phyloP scores from a whole-genome alignment of 208 protist genomes.

The Trypanosoma theileri region DNA sequence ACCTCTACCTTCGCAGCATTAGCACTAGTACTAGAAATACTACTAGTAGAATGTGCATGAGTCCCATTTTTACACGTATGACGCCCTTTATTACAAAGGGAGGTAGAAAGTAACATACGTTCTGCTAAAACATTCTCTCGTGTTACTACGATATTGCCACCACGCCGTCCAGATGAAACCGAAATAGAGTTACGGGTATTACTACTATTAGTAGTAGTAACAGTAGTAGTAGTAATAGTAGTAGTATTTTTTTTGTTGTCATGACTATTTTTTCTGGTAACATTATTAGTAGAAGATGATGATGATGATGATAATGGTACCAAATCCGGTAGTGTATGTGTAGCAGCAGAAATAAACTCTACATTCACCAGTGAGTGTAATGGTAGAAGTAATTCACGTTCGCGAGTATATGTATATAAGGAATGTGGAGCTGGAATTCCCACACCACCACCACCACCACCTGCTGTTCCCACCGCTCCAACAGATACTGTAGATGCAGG shows the following conservation, averaged over 20 bases:
- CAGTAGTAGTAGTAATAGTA: no score
- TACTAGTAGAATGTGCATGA: background rate
- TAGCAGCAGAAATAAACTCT: conserved; percentile 82
- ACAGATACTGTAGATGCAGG: no score
- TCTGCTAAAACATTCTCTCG: conserved; percentile 15
- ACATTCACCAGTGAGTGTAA: conserved; percentile 72
- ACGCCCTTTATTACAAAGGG: background rate
- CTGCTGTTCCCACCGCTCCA: background rate
- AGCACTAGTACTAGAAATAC: background rate
- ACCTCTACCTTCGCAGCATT: background rate
- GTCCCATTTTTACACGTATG: background rate
- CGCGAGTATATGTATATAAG: conserved; percentile 23
- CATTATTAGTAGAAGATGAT: background rate
- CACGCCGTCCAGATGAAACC: no score
- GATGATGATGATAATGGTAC: background rate
- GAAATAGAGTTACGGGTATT: no score
- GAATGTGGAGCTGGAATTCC: background rate
- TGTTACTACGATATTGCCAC: background rate
- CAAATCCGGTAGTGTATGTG: conserved; percentile 29
- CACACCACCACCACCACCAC: background rate
- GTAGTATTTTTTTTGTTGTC: background rate
- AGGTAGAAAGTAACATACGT: conserved; percentile 4
- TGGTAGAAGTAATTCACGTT: conserved; percentile 48
- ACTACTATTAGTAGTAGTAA: no score
- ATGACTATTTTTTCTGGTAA: background rate